Conservation (phyloP, 148 eudicot species). For the Vaccinium macrocarpon region DNA sequence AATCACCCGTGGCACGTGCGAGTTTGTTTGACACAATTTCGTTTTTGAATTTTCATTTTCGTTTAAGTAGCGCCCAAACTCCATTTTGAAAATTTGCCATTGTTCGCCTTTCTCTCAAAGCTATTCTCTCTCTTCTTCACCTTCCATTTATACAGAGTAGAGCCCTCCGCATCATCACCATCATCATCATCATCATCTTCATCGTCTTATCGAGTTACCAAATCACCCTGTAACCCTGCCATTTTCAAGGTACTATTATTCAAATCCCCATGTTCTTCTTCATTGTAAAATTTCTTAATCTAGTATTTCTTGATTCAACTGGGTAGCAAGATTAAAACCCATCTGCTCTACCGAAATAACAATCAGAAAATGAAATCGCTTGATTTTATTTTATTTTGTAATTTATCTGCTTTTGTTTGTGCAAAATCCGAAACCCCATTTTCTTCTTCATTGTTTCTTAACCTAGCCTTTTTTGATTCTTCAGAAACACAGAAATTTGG, state of each 20-base stretch:
- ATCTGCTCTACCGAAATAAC: too few relatives aligned
- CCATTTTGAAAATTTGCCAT: constrained; percentile 31
- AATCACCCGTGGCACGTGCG: neutral
- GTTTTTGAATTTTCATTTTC: neutral
- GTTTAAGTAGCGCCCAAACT: constrained; percentile 30
- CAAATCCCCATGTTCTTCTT: neutral
- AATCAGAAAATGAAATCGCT: too few relatives aligned
- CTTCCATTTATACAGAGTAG: neutral
- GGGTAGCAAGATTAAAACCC: too few relatives aligned
- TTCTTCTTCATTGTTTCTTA: neutral
- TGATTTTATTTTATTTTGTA: too few relatives aligned
- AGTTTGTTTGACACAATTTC: neutral
- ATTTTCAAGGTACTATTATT: constrained; percentile 8
- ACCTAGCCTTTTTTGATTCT: neutral
- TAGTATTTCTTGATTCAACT: neutral
- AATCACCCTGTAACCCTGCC: neutral
- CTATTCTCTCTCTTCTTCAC: constrained; percentile 14
- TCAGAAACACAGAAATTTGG: neutral
- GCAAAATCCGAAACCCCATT: neutral
- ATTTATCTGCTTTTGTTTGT: too few relatives aligned
- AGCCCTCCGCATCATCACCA: neutral
- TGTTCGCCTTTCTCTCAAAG: constrained; percentile 20
- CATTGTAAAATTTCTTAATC: neutral
- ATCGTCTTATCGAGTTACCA: neutral
- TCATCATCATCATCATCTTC: neutral